Evolutionary conservation across 176 grass and related monocot species (phyloP), one percentile per base, ranked within the genome.

Genomic region (Otatea glauca): DNA sequence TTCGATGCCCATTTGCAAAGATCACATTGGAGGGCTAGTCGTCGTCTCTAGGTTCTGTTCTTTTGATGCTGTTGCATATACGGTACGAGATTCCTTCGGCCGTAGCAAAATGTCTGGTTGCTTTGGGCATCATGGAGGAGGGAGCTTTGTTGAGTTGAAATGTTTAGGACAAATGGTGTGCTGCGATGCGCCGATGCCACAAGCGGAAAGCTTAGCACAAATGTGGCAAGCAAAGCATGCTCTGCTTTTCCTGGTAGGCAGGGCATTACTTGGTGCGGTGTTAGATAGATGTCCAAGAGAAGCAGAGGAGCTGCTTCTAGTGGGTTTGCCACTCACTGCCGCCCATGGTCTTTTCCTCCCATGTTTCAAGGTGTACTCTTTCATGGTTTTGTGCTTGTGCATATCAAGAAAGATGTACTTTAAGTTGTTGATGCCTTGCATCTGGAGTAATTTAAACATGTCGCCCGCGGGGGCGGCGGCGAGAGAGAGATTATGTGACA

Each of bases 1-100:
- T 70, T 71, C 63, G 43, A 75, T 63, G 63, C 77, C 78, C 72
- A 85, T 54, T 70, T 85, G 88, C 14, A 34, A 74, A 25, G 8
- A 43, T 60, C 32, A 68, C 9, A 64, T 70, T 72, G 35, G 73
- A 72, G 16, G 58, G 58, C 72, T 86, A 78, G 25, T n/a, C 72
- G 48, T 79, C 62, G 41, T 43, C 34, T 88, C 20, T 34, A 85
- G 72, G 65, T 37, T 39, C 69, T 83, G 9, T 24, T 37, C 49
- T 62, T 79, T n/a, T 25, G 86, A 82, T 70, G 79, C 74, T 78
- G 42, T 56, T 83, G 86, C 78, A 89, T 89, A 82, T 76, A 87
- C 81, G 34, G 54, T 35, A 50, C 21, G 49, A 78, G 65, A 82
- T 88, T 88, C 90, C 78, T 42, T 61, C 29, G 24, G 65, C 42